Evolutionary conservation across 179 eudicot species (phyloP).

Genomic region (Silene noctiflora): DNA sequence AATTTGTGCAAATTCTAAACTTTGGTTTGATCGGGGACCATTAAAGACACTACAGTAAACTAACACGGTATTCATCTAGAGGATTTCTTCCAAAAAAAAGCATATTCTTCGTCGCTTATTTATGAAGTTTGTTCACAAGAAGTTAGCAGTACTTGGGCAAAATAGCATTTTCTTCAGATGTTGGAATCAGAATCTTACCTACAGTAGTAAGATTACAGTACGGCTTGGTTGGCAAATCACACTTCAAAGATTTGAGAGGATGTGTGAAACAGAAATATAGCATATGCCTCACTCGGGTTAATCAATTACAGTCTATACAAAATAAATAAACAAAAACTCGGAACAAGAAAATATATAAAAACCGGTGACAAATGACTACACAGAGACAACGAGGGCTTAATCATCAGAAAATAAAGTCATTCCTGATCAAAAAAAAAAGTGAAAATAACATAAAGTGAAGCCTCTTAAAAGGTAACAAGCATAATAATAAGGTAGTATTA

Average conservation of each 20-base stretch:
- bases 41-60: too few species aligned
- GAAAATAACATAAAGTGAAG: background rate
- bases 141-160: slow-evolving; percentile 15
- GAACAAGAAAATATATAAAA: background rate
- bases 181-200: slow-evolving; percentile 34
- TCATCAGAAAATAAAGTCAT: slow-evolving; percentile 5
- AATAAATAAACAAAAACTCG: background rate
- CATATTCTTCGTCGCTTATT: slow-evolving; percentile 29
- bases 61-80: too few species aligned
- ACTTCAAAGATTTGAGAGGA: background rate
- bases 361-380: slow-evolving; percentile 1
- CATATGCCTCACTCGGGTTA: slow-evolving; percentile 7
- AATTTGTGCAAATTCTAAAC: too few species aligned
- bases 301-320: background rate
- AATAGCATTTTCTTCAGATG: slow-evolving; percentile 8
- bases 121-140: slow-evolving; percentile 23
- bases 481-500: background rate
- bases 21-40: too few species aligned
- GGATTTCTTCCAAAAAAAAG: background rate
- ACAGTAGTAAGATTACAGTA: slow-evolving; percentile 6
- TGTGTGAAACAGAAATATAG: background rate
- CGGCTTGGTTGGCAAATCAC: background rate
- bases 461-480: background rate
- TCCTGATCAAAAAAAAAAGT: background rate
- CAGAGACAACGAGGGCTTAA: background rate